Percentiles rank a stretch among this genome's conserved stretches.
Conservation (phyloP, 345 rosid genomes). For the Nephelium lappaceum region DNA sequence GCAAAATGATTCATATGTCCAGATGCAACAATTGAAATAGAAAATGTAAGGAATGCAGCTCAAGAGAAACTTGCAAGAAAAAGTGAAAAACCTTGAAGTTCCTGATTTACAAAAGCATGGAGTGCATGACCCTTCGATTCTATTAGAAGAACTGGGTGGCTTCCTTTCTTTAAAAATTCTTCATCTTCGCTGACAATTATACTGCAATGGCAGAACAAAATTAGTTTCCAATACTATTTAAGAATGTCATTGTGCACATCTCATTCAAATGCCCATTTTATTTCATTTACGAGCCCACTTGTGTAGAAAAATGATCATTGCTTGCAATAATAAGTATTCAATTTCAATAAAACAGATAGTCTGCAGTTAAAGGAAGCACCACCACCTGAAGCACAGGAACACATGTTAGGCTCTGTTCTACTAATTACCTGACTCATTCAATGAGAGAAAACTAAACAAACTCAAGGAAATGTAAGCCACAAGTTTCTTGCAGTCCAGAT, state of each 20-base stretch:
- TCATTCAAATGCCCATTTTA: not conserved
- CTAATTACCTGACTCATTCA: not conserved
- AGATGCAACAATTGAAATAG: not conserved
- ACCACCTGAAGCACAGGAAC: constrained; percentile 4
- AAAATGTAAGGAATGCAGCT: not conserved
- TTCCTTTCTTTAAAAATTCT: constrained; percentile 61
- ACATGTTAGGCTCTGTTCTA: not conserved
- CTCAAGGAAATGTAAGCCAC: not conserved
- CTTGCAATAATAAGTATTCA: not conserved
- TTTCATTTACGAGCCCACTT: not conserved
- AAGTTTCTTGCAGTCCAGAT: not conserved
- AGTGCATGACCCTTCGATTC: constrained; percentile 95
- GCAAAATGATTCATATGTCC: not conserved
- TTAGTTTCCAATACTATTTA: constrained; percentile 20
- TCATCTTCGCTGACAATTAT: constrained; percentile 56
- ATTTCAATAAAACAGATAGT: not conserved
- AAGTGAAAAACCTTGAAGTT: constrained; percentile 55
- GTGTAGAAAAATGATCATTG: not conserved
- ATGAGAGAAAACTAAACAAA: not conserved
- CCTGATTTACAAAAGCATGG: constrained; percentile 78
- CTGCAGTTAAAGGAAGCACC: not conserved
- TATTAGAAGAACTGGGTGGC: constrained; percentile 58
- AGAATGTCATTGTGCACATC: not conserved
- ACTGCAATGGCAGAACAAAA: constrained; percentile 42
- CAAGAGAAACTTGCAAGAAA: constrained; percentile 8